Percentiles rank a stretch among this genome's conserved stretches.
Evolutionary conservation across 441 rosid genomes (phyloP).

Genomic region (Eruca vesicaria): DNA sequence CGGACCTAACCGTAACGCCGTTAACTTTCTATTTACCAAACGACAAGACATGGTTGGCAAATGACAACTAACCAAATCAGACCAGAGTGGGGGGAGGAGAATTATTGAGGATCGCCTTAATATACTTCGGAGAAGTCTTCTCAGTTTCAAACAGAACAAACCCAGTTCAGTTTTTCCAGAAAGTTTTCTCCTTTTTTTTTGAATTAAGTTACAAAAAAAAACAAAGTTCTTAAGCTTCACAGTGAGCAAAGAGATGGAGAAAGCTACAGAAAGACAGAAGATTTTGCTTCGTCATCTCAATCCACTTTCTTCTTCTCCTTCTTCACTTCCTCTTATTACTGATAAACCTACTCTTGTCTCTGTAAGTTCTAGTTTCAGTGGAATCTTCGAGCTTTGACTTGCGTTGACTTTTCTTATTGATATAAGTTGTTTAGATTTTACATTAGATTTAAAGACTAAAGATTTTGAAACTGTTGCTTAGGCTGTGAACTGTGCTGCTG

Average conservation of each 20-base stretch:
- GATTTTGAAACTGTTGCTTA: slow-evolving; percentile 16
- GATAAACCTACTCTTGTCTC: slow-evolving; percentile 42
- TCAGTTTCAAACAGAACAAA: not conserved
- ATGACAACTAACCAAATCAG: not conserved
- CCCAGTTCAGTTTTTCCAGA: not conserved
- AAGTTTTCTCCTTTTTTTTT: not conserved
- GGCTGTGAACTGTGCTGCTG: slow-evolving; percentile 64
- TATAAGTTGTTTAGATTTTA: too few species aligned
- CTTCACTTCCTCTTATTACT: slow-evolving; percentile 28
- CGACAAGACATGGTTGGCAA: slow-evolving; percentile 20
- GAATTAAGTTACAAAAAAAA: not conserved
- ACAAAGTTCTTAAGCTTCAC: not conserved
- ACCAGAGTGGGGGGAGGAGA: too few species aligned
- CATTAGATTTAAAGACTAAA: too few species aligned
- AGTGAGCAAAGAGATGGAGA: slow-evolving; percentile 56
- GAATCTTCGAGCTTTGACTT: not conserved
- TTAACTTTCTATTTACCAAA: not conserved
- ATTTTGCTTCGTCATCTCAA: slow-evolving; percentile 71
- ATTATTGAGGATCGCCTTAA: too few species aligned
- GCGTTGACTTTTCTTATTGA: not conserved
- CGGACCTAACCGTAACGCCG: slow-evolving; percentile 18
- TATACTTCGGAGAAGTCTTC: not conserved
- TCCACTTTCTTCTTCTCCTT: slow-evolving; percentile 41
- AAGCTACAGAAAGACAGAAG: slow-evolving; percentile 70
- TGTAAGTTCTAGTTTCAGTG: slow-evolving; percentile 41